phyloP scores from a whole-genome alignment of 129 eudicot species.

The Centrapalus pauciflorus region DNA sequence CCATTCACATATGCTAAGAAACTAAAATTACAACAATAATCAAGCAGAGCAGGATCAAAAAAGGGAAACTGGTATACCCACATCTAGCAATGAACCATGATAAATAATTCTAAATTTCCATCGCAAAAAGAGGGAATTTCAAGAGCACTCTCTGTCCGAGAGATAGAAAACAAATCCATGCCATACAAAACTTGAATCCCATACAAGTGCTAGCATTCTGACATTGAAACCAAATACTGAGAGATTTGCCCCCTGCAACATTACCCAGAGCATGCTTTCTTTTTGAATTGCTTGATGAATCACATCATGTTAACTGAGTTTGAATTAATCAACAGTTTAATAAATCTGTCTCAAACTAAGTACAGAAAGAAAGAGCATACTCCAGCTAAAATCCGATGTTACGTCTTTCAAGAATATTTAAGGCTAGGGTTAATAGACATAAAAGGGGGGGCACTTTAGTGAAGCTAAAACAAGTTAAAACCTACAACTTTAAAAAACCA shows the following conservation, averaged over 20 bases:
- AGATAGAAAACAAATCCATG: not conserved
- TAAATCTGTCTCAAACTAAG: not conserved
- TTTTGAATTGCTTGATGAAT: not conserved
- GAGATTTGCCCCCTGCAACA: not conserved
- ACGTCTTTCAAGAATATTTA: not conserved
- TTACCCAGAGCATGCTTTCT: not conserved
- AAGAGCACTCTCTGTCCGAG: not conserved
- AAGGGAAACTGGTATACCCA: not conserved
- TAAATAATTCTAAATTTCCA: not conserved
- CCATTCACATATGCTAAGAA: not conserved
- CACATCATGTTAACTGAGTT: not conserved
- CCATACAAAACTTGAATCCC: not conserved
- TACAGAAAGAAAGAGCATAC: not conserved
- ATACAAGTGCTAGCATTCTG: not conserved
- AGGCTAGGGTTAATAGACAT: not conserved
- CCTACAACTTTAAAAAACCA: not conserved
- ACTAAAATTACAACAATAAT: not conserved
- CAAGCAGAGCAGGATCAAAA: not conserved
- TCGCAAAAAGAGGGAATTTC: not conserved
- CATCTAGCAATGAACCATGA: not conserved
- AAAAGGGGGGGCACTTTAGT: constrained; percentile 5
- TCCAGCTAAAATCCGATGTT: not conserved
- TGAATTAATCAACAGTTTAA: not conserved
- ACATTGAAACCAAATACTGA: too few relatives aligned
- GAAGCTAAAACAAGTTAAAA: not conserved